Evolutionary conservation across 2,329 filamentous ascomycete genomes (phyloP).

Genomic region (Stagonosporopsis chrysanthemi): DNA sequence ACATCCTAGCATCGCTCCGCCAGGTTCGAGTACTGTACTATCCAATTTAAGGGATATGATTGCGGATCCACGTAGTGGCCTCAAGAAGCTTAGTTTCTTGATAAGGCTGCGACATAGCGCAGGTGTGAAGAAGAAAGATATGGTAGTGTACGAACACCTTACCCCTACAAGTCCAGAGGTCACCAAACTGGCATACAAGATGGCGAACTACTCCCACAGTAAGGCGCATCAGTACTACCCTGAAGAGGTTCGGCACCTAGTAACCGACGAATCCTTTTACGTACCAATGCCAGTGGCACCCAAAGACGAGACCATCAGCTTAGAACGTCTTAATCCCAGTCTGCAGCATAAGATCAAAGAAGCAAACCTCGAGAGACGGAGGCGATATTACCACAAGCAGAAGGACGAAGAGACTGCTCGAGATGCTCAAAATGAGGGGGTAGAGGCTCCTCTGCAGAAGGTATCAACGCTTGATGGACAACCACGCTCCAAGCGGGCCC

Average conservation of each 20-base stretch:
- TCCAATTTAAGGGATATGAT: conserved; percentile 60
- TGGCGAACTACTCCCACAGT: conserved; percentile 53
- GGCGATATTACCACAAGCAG: conserved; percentile 25
- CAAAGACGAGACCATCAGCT: conserved; percentile 39
- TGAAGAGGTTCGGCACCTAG: conserved; percentile 37
- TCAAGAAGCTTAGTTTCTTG: conserved; percentile 57
- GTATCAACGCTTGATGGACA: conserved; percentile 5
- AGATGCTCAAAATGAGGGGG: conserved; percentile 29
- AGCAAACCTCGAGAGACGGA: conserved; percentile 23
- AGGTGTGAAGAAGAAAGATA: conserved; percentile 56
- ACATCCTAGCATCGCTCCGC: conserved; percentile 49
- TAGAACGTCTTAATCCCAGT: conserved; percentile 33
- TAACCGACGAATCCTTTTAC: conserved; percentile 31
- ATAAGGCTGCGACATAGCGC: conserved; percentile 28
- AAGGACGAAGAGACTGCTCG: conserved; percentile 30
- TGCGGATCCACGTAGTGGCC: conserved; percentile 52
- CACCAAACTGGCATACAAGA: conserved; percentile 57
- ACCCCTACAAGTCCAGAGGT: conserved; percentile 56
- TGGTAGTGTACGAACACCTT: conserved; percentile 59
- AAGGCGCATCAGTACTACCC: conserved; percentile 45
- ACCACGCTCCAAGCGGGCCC: conserved; percentile 26
- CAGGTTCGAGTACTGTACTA: conserved; percentile 62
- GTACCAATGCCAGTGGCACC: conserved; percentile 28
- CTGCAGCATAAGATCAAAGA: conserved; percentile 32
- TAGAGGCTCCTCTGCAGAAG: conserved; percentile 27